Base-by-base conservation (phyloP, 169 alveolate genomes). In the Plasmodium gallinaceum region DNA sequence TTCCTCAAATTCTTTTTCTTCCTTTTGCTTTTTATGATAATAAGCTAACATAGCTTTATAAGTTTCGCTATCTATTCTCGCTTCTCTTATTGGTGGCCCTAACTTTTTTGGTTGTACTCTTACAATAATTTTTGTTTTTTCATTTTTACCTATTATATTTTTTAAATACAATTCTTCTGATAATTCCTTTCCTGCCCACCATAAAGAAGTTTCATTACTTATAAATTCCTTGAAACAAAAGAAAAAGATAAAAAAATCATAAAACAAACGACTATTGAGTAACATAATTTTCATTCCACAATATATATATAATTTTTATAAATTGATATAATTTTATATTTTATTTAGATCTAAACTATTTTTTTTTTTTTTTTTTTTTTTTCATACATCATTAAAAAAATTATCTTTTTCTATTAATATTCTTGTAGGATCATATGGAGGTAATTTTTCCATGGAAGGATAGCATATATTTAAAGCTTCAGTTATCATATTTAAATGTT, bases 161-260 rank as follows among this genome's bases (percentile, higher is more conserved):
- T 93, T 76, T 48, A 97, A 93, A 1, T 69, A n/a, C 75, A 95
- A 96, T 45, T 96, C 98, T 92, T 91, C 93, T 60, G 88, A 70
- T 48, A 98, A 93, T 93, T 98, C 99, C 94, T 98, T 98, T 1
- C 99, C 99, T 20, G 99, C 98, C 97, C 98, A 97, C 99, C 99
- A 98, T 54, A 98, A 74, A 51, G 97, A 88, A 32, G 98, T 93
- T 39, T 94, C 95, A 69, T 94, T 94, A 54, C 86, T 90, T 60
- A 94, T 95, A 43, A 95, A 92, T 89, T 93, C 94, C 96, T 93
- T 16, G 66, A 32, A 51, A 24, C 8, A 24, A 12, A 5, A 14
- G n/a, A 51, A 48, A 57, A 52, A 42, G 16, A 18, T 32, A 48
- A 62, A 43, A 7, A n/a, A 22, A 32, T 32, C 4, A 32, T 32